A percentile compares a stretch with the other conserved stretches of the same genome.
Conservation (phyloP, 768 basidiomycete genomes). For the Boletus subparvulus region DNA sequence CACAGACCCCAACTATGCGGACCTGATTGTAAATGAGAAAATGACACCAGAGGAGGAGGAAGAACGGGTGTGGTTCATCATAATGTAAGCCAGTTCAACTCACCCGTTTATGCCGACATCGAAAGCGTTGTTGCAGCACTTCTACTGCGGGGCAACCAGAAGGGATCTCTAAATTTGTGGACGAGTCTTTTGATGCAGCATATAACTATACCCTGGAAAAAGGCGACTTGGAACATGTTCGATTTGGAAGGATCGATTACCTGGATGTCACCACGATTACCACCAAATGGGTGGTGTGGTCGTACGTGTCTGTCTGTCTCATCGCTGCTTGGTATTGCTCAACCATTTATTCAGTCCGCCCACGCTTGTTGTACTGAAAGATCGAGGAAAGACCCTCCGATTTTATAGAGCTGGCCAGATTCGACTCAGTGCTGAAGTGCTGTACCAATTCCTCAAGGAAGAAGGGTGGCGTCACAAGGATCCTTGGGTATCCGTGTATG, state of each 20-base stretch:
- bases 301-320: conserved; percentile 46
- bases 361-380: conserved; percentile 62
- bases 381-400: conserved; percentile 76
- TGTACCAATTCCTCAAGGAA: conserved; percentile 65
- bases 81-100: conserved; percentile 55
- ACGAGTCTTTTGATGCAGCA: conserved; percentile 71
- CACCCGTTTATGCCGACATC: not conserved
- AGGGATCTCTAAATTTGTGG: conserved; percentile 66
- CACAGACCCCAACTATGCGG: conserved; percentile 78
- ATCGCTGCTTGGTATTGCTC: not conserved
- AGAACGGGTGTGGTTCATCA: conserved; percentile 71
- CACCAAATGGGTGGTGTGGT: conserved; percentile 85
- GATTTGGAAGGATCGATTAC: conserved; percentile 87
- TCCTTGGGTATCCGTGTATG: conserved; percentile 67
- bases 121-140: conserved; percentile 41
- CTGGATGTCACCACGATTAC: conserved; percentile 79
- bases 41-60: conserved; percentile 63
- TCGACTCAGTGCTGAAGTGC: conserved; percentile 53
- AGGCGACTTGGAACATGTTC: conserved; percentile 66
- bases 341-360: conserved; percentile 58
- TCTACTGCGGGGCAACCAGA: conserved; percentile 58
- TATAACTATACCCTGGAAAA: conserved; percentile 61
- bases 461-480: conserved; percentile 62
- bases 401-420: conserved; percentile 72
- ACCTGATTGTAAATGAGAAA: conserved; percentile 68